Percentiles rank a stretch among this genome's conserved stretches.
Conservation (phyloP, 768 basidiomycete genomes). For the Lentinula detonsa region DNA sequence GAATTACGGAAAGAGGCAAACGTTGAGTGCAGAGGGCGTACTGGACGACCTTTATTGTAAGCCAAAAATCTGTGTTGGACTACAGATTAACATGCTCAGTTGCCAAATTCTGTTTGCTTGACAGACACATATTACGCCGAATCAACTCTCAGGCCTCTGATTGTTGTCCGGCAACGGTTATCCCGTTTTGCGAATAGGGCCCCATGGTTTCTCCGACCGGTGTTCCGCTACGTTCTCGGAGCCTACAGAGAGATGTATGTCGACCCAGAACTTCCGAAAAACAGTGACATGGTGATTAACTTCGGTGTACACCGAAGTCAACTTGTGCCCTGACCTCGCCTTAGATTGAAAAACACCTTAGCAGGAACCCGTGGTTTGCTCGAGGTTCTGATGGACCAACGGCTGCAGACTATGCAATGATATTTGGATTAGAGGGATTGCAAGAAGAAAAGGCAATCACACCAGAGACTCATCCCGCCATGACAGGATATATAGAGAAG, state of each 20-base stretch:
- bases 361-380: conserved; percentile 3
- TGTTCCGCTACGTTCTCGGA: not conserved
- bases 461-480: not conserved
- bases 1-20: conserved; percentile 29
- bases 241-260: not conserved
- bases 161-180: conserved; percentile 12
- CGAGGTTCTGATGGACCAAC: conserved; percentile 2
- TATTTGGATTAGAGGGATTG: not conserved
- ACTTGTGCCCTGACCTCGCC: conserved; percentile 14
- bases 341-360: conserved; percentile 1
- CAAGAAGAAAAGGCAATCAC: not conserved
- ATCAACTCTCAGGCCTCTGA: conserved; percentile 33
- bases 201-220: conserved; percentile 2
- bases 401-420: conserved; percentile 2
- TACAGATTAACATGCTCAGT: not conserved
- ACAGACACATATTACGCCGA: conserved; percentile 35
- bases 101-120: not conserved
- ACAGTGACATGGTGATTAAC: not conserved
- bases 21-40: conserved; percentile 17
- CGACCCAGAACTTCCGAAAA: not conserved
- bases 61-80: not conserved
- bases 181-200: not conserved
- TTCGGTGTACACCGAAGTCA: not conserved
- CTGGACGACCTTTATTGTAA: conserved; percentile 31
- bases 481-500: not conserved